Evolutionary conservation across 768 basidiomycete genomes (phyloP).

Genomic region (Crassisporium funariophilum): DNA sequence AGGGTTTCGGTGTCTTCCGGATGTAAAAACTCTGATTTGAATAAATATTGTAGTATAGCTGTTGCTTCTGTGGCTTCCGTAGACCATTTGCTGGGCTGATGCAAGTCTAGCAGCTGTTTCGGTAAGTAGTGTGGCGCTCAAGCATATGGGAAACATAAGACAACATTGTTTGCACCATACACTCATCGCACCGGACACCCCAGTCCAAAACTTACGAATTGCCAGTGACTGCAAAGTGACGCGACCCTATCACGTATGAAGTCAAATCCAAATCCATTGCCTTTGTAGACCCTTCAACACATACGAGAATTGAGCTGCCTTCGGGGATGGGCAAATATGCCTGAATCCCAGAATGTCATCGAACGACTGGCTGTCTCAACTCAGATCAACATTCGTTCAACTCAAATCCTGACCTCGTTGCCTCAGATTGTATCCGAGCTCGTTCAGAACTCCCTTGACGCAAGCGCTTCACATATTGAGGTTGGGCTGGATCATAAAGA

Average conservation of each 20-base stretch:
- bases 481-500: conserved; percentile 73
- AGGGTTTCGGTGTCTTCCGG: conserved; percentile 87
- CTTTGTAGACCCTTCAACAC: background rate
- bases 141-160: too few species aligned
- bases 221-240: too few species aligned
- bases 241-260: too few species aligned
- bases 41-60: too few species aligned
- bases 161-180: background rate
- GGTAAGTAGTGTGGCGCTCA: too few species aligned
- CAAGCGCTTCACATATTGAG: conserved; percentile 67
- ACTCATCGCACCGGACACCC: too few species aligned
- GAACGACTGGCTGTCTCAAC: conserved; percentile 61
- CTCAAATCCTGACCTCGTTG: conserved; percentile 81
- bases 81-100: too few species aligned
- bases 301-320: background rate
- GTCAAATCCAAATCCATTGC: too few species aligned
- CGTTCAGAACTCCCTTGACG: conserved; percentile 89
- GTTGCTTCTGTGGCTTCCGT: too few species aligned
- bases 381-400: conserved; percentile 73
- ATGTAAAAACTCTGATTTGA: conserved; percentile 54
- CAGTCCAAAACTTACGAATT: too few species aligned
- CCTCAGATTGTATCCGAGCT: conserved; percentile 83
- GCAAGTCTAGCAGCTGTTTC: too few species aligned
- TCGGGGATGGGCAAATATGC: conserved; percentile 23
- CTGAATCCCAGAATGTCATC: conserved; percentile 25